Evolutionary conservation across 2,329 filamentous ascomycete species (phyloP).

Genomic region (Aspergillus ruber): DNA sequence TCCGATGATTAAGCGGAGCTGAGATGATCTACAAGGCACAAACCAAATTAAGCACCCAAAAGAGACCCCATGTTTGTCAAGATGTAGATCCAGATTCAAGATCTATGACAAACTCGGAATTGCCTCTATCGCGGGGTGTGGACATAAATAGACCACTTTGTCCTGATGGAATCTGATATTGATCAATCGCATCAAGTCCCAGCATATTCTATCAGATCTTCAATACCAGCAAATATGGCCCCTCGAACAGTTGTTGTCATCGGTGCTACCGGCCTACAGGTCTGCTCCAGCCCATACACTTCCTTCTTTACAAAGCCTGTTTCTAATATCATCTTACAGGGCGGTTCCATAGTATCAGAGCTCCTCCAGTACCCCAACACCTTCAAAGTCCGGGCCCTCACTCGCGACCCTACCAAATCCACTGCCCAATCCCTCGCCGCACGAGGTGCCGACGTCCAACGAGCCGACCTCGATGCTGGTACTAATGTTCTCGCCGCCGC

Average conservation of each 20-base stretch:
- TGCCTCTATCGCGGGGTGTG: too few relatives aligned
- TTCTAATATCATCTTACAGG: constrained; percentile 21
- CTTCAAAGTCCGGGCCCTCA: constrained; percentile 44
- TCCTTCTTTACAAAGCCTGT: background rate
- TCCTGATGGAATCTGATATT: background rate
- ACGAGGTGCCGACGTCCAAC: constrained; percentile 13
- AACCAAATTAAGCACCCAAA: too few relatives aligned
- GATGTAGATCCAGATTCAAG: too few relatives aligned
- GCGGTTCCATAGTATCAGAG: constrained; percentile 41
- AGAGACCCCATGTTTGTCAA: too few relatives aligned
- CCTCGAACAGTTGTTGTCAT: constrained; percentile 6
- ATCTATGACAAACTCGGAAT: too few relatives aligned
- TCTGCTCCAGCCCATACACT: background rate
- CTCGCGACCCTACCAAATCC: constrained; percentile 31
- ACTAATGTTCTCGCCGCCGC: constrained; percentile 3
- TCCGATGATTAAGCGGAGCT: background rate
- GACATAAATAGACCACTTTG: background rate
- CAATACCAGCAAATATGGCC: background rate
- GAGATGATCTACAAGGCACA: background rate
- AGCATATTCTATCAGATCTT: background rate
- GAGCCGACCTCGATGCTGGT: constrained; percentile 11
- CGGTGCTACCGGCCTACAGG: constrained; percentile 10
- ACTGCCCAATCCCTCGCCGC: constrained; percentile 16
- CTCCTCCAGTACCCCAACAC: constrained; percentile 40
- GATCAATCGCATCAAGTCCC: background rate